phyloP scores from a whole-genome alignment of 306 rosid species.

The Quercus alba region DNA sequence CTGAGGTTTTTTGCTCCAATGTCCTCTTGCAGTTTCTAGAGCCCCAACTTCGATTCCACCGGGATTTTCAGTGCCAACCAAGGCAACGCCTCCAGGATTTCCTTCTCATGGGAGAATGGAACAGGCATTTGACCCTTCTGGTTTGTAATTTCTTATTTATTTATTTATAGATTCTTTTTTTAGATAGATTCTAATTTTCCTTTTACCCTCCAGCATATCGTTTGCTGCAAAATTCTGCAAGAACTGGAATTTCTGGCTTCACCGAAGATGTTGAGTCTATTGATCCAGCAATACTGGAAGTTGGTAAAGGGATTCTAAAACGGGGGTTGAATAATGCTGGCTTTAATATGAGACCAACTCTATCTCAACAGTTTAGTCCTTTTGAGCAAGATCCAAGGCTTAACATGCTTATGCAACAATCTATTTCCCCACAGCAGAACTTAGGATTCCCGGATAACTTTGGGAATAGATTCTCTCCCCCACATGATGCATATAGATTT shows the following conservation, averaged over 20 bases:
- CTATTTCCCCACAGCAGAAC: conserved; percentile 25
- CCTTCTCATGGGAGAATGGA: conserved; percentile 28
- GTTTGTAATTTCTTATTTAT: conserved; percentile 20
- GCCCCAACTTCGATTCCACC: conserved; percentile 41
- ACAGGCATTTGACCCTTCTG: conserved; percentile 28
- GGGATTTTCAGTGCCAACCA: conserved; percentile 39
- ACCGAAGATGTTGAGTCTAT: conserved; percentile 18
- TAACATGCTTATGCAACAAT: conserved; percentile 32
- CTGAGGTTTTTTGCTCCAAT: conserved; percentile 12
- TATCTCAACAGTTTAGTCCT: conserved; percentile 26
- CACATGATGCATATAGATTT: conserved; percentile 34
- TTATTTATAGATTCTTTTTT: background rate
- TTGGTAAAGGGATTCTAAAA: conserved; percentile 20
- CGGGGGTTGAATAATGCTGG: conserved; percentile 29
- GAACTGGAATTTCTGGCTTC: conserved; percentile 29
- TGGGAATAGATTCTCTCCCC: conserved; percentile 29
- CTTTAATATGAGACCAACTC: conserved; percentile 27
- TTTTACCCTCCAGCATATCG: conserved; percentile 28
- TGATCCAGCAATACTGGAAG: conserved; percentile 23
- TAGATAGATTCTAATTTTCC: conserved; percentile 3
- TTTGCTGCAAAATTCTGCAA: conserved; percentile 29
- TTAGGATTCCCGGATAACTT: conserved; percentile 24
- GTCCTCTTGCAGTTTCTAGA: conserved; percentile 24
- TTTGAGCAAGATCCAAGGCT: conserved; percentile 35
- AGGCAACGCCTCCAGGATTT: conserved; percentile 45